phyloP scores from a whole-genome alignment of 2,329 filamentous ascomycete species.

The Penicillium sp. region DNA sequence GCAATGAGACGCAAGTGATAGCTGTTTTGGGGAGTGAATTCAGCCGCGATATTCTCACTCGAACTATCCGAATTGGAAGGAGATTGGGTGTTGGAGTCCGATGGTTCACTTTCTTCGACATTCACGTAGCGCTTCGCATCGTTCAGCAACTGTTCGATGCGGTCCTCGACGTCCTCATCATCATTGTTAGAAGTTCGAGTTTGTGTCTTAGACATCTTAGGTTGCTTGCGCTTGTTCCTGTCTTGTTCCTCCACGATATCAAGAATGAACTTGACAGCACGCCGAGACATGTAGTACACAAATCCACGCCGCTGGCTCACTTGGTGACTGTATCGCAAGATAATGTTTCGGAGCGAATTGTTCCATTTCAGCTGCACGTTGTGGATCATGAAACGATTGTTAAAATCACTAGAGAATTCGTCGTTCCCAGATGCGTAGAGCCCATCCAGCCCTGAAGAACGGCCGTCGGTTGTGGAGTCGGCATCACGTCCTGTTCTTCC shows the following conservation, averaged over 20 bases:
- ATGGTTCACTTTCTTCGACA: constrained; percentile 59
- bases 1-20: constrained; percentile 95
- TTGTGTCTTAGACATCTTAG: constrained; percentile 33
- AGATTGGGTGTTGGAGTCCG: constrained; percentile 43
- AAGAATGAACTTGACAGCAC: constrained; percentile 95
- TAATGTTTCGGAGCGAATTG: constrained; percentile 91
- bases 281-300: constrained; percentile 93
- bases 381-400: constrained; percentile 97
- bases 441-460: constrained; percentile 52
- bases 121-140: constrained; percentile 82
- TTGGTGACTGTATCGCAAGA: constrained; percentile 95
- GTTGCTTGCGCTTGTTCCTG: constrained; percentile 60
- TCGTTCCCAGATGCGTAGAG: constrained; percentile 68
- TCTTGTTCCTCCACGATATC: constrained; percentile 95
- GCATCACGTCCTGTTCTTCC: constrained; percentile 30
- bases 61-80: constrained; percentile 51
- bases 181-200: constrained; percentile 43
- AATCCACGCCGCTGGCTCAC: constrained; percentile 94
- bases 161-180: constrained; percentile 70
- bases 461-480: constrained; percentile 55
- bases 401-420: constrained; percentile 91
- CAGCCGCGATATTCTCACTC: constrained; percentile 74
- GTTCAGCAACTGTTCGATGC: constrained; percentile 78
- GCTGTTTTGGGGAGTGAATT: constrained; percentile 87
- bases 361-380: constrained; percentile 99